Evolutionary conservation across 139 green algal genomes (phyloP), one percentile per base, ranked within the genome.

Genomic region (Asterochloris sp.): DNA sequence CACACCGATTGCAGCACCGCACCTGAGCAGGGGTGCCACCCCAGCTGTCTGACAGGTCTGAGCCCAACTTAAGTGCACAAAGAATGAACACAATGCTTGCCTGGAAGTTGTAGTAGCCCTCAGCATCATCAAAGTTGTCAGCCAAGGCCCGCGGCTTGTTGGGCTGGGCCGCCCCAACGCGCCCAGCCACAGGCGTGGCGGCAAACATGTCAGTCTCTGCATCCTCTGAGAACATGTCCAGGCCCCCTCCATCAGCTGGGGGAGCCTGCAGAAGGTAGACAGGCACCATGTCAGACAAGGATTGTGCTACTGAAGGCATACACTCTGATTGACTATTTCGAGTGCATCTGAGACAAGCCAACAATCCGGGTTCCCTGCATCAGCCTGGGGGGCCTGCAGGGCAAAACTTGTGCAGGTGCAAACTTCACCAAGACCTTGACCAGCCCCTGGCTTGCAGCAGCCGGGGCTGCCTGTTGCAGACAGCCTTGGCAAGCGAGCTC

Each of bases 31-130:
- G 27, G 38, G 38, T 6, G 38, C 38, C 38, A 54, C 38, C 38
- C 38, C 38, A 54, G 6, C 6, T 54, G 38, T 54, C 2, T 10
- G 38, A 6, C 38, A 54, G 6, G 38, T 54, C 38, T 54, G 38
- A 54, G 38, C 38, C 38, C 38, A 54, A 10, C 38, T 6, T 54
- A 6, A 54, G 38, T 54, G 2, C 6, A 54, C 38, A 54, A 6
- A 10, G 38, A 54, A 54, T 10, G 38, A 2, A 54, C 4, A 2
- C 38, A 54, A 54, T 26, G 66, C 21, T 13, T 27, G 97, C 92
- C 82, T 95, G 91, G 87, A 98, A 98, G 73, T 96, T 95, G 91
- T 99, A 99, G 89, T 99, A 99, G 69, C 96, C 96, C 79, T 99
- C 96, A 1, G 89, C 85, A 82, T 99, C 96, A 78, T 99, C 96